Evolutionary conservation across 495 filamentous ascomycete genomes (phyloP).

Genomic region (Aspergillus nanangensis): DNA sequence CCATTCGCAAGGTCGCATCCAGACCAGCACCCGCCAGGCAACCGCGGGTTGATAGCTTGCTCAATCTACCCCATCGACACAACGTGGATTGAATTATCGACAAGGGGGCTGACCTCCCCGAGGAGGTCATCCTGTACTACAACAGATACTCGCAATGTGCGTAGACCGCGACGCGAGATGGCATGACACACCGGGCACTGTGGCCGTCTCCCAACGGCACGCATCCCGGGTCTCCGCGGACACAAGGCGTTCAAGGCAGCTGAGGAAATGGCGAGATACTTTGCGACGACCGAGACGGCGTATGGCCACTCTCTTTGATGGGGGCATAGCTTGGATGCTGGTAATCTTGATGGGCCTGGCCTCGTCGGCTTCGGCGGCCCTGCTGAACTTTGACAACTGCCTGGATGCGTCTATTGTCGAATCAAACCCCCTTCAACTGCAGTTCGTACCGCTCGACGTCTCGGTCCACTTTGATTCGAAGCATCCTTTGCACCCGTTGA

Average conservation of each 20-base stretch:
- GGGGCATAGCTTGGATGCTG: conserved; percentile 10
- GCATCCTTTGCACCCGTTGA: conserved; percentile 59
- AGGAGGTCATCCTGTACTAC: conserved; percentile 41
- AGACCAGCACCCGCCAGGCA: neutral
- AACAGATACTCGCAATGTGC: conserved; percentile 29
- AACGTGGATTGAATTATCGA: conserved; percentile 40
- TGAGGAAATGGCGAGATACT: conserved; percentile 21
- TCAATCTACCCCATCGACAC: too few relatives aligned
- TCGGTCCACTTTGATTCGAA: conserved; percentile 66
- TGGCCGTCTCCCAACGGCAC: conserved; percentile 7
- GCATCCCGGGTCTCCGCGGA: conserved; percentile 8
- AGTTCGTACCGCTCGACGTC: conserved; percentile 73
- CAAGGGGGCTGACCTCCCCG: conserved; percentile 44
- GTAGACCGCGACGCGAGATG: conserved; percentile 22
- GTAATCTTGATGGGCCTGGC: conserved; percentile 21
- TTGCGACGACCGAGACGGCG: conserved; percentile 18
- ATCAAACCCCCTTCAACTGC: conserved; percentile 54
- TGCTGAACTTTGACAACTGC: conserved; percentile 82
- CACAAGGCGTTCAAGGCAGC: conserved; percentile 6
- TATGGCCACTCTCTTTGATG: conserved; percentile 8
- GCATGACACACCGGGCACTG: conserved; percentile 7
- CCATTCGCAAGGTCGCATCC: conserved; percentile 4
- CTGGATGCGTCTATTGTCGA: conserved; percentile 54
- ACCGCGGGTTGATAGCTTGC: conserved; percentile 7
- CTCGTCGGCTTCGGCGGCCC: conserved; percentile 45